phyloP scores from a whole-genome alignment of 768 basidiomycete species.

The Russula emetica region DNA sequence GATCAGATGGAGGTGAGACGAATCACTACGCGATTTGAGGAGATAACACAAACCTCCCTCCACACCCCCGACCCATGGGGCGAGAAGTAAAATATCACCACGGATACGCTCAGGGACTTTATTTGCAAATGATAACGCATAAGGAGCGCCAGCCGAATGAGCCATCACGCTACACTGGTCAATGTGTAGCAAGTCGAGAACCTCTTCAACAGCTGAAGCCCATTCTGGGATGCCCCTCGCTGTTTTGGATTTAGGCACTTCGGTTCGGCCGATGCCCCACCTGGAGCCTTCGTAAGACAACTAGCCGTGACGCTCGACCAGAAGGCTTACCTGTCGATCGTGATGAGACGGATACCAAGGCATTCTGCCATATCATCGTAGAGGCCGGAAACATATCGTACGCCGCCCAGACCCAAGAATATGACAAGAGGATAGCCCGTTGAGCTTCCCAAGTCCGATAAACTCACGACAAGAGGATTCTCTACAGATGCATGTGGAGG shows the following conservation, averaged over 20 bases:
- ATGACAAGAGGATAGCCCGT: constrained; percentile 86
- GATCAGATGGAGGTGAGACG: constrained; percentile 18
- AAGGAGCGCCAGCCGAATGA: constrained; percentile 93
- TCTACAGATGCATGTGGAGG: constrained; percentile 74
- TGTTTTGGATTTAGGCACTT: constrained; percentile 56
- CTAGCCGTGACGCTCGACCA: not conserved
- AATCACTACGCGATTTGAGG: constrained; percentile 6
- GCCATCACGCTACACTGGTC: constrained; percentile 85
- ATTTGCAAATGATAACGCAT: constrained; percentile 84
- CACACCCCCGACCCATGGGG: constrained; percentile 93
- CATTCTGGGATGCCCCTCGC: constrained; percentile 84
- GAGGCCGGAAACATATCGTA: constrained; percentile 89
- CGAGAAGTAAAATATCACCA: constrained; percentile 83
- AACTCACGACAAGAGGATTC: constrained; percentile 74
- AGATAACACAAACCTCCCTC: constrained; percentile 65
- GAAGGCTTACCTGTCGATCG: constrained; percentile 74
- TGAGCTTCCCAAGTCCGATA: constrained; percentile 87
- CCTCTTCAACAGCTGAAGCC: constrained; percentile 86
- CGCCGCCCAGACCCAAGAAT: constrained; percentile 91
- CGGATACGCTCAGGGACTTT: constrained; percentile 67
- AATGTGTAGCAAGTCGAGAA: constrained; percentile 76
- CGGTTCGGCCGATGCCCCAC: constrained; percentile 91
- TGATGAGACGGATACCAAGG: constrained; percentile 82
- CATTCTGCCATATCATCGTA: constrained; percentile 96
- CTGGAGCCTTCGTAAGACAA: constrained; percentile 38